Conservation (phyloP, 2,329 filamentous ascomycete species). For the Pezicula radicicola region DNA sequence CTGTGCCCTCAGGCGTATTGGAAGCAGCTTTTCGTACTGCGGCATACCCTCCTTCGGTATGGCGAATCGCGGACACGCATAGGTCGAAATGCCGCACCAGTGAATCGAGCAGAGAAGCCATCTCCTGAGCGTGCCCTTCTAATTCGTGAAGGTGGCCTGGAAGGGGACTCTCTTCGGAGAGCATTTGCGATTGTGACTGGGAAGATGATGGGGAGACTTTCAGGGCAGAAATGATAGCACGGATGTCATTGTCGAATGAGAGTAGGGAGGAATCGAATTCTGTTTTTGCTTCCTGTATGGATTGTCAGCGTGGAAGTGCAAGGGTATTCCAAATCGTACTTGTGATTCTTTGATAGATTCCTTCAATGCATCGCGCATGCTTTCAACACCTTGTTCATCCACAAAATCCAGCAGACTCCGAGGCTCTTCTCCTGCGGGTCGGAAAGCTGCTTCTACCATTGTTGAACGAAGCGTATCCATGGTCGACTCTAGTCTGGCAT, state of each 20-base stretch:
- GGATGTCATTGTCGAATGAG: conserved; percentile 73
- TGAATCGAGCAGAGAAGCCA: conserved; percentile 77
- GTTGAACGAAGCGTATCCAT: conserved; percentile 63
- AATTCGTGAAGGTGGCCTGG: conserved; percentile 41
- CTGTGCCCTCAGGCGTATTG: conserved; percentile 44
- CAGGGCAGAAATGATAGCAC: conserved; percentile 51
- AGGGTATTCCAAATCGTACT: conserved; percentile 33
- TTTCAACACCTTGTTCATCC: conserved; percentile 66
- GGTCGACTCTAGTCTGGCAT: conserved; percentile 61
- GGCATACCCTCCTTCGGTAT: conserved; percentile 78
- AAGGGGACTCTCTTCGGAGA: conserved; percentile 32
- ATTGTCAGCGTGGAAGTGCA: conserved; percentile 7
- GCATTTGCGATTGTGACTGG: conserved; percentile 17
- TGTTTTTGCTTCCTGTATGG: conserved; percentile 55
- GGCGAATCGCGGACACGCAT: conserved; percentile 85
- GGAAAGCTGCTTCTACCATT: conserved; percentile 60
- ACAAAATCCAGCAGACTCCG: conserved; percentile 74
- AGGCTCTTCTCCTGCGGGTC: conserved; percentile 53
- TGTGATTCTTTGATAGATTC: conserved; percentile 69
- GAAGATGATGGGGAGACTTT: conserved; percentile 28
- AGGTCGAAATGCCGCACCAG: conserved; percentile 88
- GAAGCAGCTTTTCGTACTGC: conserved; percentile 68
- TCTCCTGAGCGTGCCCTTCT: conserved; percentile 65
- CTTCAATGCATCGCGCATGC: conserved; percentile 64
- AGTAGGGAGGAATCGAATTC: conserved; percentile 67